Evolutionary conservation across 2,329 filamentous ascomycete species (phyloP), one percentile per base, ranked within the genome.

Genomic region (Huntiella moniliformis): DNA sequence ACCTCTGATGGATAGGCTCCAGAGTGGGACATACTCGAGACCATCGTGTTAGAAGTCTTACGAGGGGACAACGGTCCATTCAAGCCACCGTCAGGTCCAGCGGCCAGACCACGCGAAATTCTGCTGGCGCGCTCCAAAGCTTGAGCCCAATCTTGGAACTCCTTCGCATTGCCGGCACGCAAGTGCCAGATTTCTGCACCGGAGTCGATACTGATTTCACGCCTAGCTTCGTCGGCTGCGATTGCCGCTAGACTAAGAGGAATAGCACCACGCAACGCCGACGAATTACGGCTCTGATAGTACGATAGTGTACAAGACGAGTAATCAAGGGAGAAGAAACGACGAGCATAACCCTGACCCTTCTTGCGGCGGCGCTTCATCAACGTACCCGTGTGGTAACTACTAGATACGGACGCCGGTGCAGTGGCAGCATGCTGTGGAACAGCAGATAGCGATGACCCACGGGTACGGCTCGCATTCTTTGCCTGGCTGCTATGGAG

Each of bases 151-250:
- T 82, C 79, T 40, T 74, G 71, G 57, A 95, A 98, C 51, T 96
- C 88, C 52, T 80, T 81, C 42, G 76, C 73, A 54, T 83, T 93
- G 42, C 73, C 74, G 3, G 91, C 85, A 55, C 79, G 79, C 28
- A 98, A 67, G 63, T 96, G 91, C 91, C 91, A 98, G 18, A 98
- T 77, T 61, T 98, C 91, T 2, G 91, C 87, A 1, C 91, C 91
- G 0, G 91, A 96, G 59, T 98, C 91, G 48, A 98, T 91, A 37
- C 82, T 93, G 45, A 98, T 94, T 60, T 96, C 88, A 52, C 86
- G 74, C 34, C 82, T 77, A 56, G 82, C 77, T 59, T 91, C 84
- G 57, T 94, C 87, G 5, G 85, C 85, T 3, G 87, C 83, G 49
- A 98, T 82, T 4, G 85, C 91, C 12, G 91, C 91, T 44, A 98